These are phyloP conservation scores for Daldinia grandis DNA, from an alignment of 495 filamentous ascomycete genomes.

Conservation along the genomic window DNA sequence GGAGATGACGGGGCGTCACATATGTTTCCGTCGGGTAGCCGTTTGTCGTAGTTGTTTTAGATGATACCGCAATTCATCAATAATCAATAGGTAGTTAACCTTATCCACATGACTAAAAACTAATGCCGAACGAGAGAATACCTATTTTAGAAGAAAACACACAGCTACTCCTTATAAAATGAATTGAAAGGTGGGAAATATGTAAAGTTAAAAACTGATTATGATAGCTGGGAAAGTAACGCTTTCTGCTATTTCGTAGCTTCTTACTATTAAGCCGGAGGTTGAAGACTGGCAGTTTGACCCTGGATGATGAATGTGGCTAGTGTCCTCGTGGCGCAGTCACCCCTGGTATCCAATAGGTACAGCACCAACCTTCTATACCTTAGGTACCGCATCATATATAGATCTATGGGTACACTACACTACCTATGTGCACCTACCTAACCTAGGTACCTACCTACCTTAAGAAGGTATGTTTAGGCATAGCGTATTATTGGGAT, in stretches of 20 bases:
- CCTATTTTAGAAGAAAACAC: not conserved
- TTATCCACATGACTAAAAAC: conserved; percentile 5
- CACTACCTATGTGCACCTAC: no score
- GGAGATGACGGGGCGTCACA: not conserved
- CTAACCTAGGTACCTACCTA: not conserved
- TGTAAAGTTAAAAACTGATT: not conserved
- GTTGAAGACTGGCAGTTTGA: not conserved
- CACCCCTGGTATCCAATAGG: conserved; percentile 14
- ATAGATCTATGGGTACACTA: not conserved
- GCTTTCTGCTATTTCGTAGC: not conserved
- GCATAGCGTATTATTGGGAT: not conserved
- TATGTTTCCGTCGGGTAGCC: conserved; percentile 24
- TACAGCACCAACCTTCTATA: not conserved
- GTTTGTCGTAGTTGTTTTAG: conserved; percentile 7
- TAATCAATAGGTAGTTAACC: no score
- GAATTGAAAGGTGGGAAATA: not conserved
- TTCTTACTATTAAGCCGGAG: not conserved
- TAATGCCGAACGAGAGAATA: not conserved
- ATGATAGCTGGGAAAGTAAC: not conserved
- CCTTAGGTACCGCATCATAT: not conserved
- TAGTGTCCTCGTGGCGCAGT: conserved; percentile 32
- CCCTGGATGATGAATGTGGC: conserved; percentile 11
- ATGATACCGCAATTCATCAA: not conserved
- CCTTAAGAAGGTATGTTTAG: not conserved
- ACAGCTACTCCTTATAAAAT: not conserved